Percentiles rank a stretch among this genome's conserved stretches.
Conservation (phyloP, 139 green algal genomes). For the Coccomyxa sp. region DNA sequence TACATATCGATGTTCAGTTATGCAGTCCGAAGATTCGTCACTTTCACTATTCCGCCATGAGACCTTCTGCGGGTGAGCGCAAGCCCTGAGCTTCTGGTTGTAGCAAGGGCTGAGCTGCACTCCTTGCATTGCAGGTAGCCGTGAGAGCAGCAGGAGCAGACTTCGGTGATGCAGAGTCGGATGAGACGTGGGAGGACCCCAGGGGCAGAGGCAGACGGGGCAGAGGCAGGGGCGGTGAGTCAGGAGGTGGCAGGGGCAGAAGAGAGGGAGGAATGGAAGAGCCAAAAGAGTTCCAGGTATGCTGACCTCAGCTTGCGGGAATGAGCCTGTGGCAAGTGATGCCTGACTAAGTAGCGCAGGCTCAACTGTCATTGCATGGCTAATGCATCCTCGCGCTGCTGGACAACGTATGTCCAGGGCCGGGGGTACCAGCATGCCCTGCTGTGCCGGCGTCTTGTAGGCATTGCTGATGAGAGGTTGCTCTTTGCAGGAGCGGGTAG, state of each 20-base stretch:
- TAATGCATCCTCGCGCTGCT: background rate
- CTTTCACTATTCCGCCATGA: too few relatives aligned
- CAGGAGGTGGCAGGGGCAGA: background rate
- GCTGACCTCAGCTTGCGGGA: too few relatives aligned
- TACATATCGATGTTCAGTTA: too few relatives aligned
- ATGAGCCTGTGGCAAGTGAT: background rate
- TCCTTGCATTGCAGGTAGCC: background rate
- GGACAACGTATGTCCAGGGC: background rate
- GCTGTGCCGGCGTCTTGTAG: background rate
- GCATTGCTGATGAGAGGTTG: background rate
- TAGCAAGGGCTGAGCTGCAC: too few relatives aligned
- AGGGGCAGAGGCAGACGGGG: background rate
- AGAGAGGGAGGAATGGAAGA: background rate
- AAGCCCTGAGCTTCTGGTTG: too few relatives aligned
- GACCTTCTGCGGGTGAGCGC: too few relatives aligned
- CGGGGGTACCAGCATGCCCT: background rate
- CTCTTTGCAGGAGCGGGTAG: constrained; percentile 36
- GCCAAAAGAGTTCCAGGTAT: background rate
- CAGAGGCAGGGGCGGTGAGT: background rate
- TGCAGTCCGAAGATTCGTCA: too few relatives aligned
- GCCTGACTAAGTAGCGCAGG: background rate
- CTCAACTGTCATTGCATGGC: background rate
- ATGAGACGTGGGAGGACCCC: background rate
- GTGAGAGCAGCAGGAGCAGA: background rate
- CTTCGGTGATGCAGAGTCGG: background rate